Conservation (phyloP, 169 alveolate genomes). For the Eimeria sp. region DNA sequence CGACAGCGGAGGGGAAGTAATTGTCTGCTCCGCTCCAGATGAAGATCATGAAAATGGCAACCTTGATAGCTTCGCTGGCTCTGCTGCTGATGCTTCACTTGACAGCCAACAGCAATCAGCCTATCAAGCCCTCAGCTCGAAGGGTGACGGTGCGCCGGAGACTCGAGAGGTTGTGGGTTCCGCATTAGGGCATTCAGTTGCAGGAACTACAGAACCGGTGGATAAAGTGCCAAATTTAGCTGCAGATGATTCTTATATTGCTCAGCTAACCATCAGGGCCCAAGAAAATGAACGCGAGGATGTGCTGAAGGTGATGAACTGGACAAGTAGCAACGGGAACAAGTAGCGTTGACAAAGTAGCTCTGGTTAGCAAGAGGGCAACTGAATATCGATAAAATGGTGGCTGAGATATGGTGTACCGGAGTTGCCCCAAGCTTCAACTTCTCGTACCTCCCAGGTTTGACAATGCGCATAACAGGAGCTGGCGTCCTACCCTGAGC, state of each 20-base stretch:
- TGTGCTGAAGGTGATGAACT: conserved; percentile 30
- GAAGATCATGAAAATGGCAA: neutral
- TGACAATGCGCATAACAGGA: conserved; percentile 86
- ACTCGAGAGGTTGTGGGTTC: neutral
- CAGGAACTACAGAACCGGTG: neutral
- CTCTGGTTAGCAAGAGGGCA: neutral
- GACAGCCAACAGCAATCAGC: neutral
- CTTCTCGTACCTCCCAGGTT: neutral
- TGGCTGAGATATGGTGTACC: neutral
- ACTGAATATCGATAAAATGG: neutral
- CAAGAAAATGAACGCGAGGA: conserved; percentile 65
- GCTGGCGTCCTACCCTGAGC: conserved; percentile 89
- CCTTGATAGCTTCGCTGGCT: neutral
- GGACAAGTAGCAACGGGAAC: neutral
- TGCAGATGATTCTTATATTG: conserved; percentile 55
- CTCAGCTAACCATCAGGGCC: conserved; percentile 53
- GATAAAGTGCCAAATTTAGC: neutral
- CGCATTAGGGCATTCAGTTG: neutral
- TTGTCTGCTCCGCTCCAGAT: conserved; percentile 65
- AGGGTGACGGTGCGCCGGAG: neutral
- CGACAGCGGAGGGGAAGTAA: conserved; percentile 53
- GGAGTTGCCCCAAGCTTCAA: neutral
- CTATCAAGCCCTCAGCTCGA: neutral
- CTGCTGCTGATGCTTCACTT: neutral
- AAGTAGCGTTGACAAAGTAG: neutral